Percentiles rank a stretch among this genome's conserved stretches.
Evolutionary conservation across 2,329 filamentous ascomycete genomes (phyloP).

Genomic region (Leptoxyphium fumago): DNA sequence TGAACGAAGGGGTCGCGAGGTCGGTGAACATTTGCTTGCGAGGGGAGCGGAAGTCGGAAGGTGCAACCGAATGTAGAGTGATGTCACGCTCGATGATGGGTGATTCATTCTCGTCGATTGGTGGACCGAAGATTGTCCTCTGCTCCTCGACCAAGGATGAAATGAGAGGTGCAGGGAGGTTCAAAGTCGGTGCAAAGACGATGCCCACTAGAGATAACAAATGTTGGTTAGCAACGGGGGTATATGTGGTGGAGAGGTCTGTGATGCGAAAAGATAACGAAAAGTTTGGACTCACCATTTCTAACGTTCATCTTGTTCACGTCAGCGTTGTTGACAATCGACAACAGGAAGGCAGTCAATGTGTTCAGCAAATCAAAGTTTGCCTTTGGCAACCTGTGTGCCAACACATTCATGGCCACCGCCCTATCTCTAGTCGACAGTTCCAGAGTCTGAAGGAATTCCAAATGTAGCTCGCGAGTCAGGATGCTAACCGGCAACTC

Average conservation of each 20-base stretch:
- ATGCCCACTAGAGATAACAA: conserved; percentile 43
- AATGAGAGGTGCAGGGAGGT: conserved; percentile 90
- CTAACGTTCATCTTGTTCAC: conserved; percentile 97
- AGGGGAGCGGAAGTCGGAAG: conserved; percentile 39
- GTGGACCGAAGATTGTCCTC: conserved; percentile 64
- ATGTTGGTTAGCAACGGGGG: not conserved
- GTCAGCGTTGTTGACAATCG: conserved; percentile 78
- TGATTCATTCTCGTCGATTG: conserved; percentile 39
- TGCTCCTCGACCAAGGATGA: conserved; percentile 88
- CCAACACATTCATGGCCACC: conserved; percentile 57
- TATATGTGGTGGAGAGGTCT: not conserved
- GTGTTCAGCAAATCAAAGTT: conserved; percentile 75
- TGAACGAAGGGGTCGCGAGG: conserved; percentile 48
- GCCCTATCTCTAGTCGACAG: conserved; percentile 69
- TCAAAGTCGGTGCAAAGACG: conserved; percentile 92
- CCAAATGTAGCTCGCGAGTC: conserved; percentile 75
- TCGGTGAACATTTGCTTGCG: conserved; percentile 52
- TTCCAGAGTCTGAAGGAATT: conserved; percentile 61
- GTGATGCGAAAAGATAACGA: conserved; percentile 17
- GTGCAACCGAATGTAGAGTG: conserved; percentile 1
- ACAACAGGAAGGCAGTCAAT: conserved; percentile 74
- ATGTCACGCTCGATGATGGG: conserved; percentile 19
- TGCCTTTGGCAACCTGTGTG: conserved; percentile 61
- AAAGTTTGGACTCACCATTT: conserved; percentile 39
- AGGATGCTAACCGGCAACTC: conserved; percentile 85